Conservation (phyloP, 257 asterid genomes). For the Lavandula angustifolia region DNA sequence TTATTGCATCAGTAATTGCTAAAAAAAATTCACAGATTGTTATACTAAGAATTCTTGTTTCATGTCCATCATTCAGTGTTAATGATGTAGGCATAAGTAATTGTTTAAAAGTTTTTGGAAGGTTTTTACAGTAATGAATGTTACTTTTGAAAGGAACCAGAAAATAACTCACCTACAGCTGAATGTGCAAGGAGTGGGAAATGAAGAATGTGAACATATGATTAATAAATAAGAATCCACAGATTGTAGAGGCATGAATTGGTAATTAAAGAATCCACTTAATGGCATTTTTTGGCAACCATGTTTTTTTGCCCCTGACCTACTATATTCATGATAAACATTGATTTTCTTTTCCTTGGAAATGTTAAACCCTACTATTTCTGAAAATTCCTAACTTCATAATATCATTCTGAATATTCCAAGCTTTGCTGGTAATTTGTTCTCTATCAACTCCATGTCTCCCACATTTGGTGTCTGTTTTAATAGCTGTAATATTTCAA, state of each 20-base stretch:
- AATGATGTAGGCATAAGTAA: no score
- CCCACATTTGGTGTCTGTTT: slow-evolving; percentile 26
- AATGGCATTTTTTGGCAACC: neutral
- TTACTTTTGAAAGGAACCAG: slow-evolving; percentile 14
- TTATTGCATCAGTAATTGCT: slow-evolving; percentile 2
- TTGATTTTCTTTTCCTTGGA: neutral
- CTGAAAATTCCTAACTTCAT: neutral
- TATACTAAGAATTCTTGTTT: no score
- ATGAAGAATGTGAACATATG: neutral
- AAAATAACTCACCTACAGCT: neutral
- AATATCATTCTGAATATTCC: slow-evolving; percentile 1
- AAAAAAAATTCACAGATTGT: no score
- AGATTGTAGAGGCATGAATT: neutral
- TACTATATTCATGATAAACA: neutral
- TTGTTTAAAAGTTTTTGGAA: neutral
- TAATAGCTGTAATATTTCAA: slow-evolving; percentile 7
- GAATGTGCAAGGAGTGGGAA: neutral
- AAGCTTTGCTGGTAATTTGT: neutral
- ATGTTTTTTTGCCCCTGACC: neutral
- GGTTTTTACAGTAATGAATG: neutral
- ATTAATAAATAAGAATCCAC: neutral
- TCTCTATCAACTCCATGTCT: slow-evolving; percentile 1
- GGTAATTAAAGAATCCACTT: neutral
- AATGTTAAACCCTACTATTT: slow-evolving; percentile 6
- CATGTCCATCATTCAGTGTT: no score